Evolutionary conservation across 116 monocot genomes (phyloP).

Genomic region (Iris pallida): DNA sequence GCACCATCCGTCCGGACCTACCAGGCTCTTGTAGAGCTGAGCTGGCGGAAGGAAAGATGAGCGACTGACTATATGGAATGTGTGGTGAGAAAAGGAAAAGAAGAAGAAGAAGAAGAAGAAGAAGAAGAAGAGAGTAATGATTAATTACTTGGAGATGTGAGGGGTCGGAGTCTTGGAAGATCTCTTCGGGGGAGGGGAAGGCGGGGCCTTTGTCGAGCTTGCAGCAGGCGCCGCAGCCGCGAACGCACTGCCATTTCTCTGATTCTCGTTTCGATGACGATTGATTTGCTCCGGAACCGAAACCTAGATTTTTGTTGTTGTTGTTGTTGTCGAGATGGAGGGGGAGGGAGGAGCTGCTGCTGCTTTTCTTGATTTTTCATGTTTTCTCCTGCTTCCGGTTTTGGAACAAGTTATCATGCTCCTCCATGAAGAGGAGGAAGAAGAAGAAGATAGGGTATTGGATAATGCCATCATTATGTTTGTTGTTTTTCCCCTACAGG

Average conservation of each 20-base stretch:
- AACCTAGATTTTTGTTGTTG: too few relatives aligned
- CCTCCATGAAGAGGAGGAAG: too few relatives aligned
- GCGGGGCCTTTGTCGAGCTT: constrained; percentile 63
- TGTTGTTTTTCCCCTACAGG: too few relatives aligned
- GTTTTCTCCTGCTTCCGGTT: too few relatives aligned
- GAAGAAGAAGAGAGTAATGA: background rate
- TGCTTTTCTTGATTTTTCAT: too few relatives aligned
- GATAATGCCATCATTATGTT: too few relatives aligned
- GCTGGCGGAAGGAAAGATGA: background rate
- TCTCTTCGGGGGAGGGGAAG: constrained; percentile 51
- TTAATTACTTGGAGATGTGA: constrained; percentile 19
- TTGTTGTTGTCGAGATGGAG: too few relatives aligned
- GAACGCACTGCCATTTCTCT: constrained; percentile 34
- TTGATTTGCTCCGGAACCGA: too few relatives aligned
- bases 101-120: background rate
- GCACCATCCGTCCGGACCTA: constrained; percentile 53
- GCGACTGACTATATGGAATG: background rate
- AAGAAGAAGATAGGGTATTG: too few relatives aligned
- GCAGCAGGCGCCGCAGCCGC: constrained; percentile 61
- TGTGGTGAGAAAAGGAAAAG: background rate
- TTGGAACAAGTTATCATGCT: too few relatives aligned
- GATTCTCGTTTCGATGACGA: background rate
- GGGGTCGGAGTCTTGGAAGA: constrained; percentile 48
- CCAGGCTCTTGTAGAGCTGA: constrained; percentile 23
- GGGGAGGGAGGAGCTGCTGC: too few relatives aligned